Conservation (phyloP, 108 stramenopile species). For the Fragilariopsis cylindrus region DNA sequence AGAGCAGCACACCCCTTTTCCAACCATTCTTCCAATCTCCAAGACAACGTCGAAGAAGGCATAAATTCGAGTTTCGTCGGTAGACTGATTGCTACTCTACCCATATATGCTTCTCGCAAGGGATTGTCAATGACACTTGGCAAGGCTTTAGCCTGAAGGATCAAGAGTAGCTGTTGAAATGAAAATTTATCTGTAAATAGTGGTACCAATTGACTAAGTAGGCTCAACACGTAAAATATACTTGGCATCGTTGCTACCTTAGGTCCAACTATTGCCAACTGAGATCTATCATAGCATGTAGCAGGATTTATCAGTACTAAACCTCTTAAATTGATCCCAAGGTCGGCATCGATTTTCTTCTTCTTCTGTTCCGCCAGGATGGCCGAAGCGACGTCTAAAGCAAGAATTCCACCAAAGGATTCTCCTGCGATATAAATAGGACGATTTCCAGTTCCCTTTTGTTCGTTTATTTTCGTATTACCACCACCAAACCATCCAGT, state of each 20-base stretch:
- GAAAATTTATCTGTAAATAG: conserved; percentile 75
- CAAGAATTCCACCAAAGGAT: conserved; percentile 86
- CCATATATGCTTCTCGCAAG: conserved; percentile 83
- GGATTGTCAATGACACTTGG: conserved; percentile 77
- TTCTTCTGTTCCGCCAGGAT: conserved; percentile 31
- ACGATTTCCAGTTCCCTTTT: conserved; percentile 16
- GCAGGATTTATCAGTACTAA: conserved; percentile 83
- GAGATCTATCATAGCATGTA: conserved; percentile 77
- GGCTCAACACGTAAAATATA: conserved; percentile 49
- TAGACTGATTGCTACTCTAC: conserved; percentile 74
- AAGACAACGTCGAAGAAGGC: conserved; percentile 72
- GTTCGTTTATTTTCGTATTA: conserved; percentile 4
- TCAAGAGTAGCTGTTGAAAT: conserved; percentile 59
- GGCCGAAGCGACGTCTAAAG: conserved; percentile 61
- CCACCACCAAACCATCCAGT: conserved; percentile 1
- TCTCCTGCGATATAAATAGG: conserved; percentile 80
- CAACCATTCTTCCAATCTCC: conserved; percentile 80
- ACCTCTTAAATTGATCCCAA: conserved; percentile 43
- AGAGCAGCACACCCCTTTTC: conserved; percentile 47
- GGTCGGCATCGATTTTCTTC: not conserved
- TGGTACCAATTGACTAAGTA: conserved; percentile 58
- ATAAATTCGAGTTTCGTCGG: conserved; percentile 66
- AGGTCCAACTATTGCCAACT: conserved; percentile 65
- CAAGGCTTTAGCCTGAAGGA: conserved; percentile 69
- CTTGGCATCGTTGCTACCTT: conserved; percentile 51